Conservation (phyloP, 2,329 filamentous ascomycete genomes). For the Colletotrichum musae region DNA sequence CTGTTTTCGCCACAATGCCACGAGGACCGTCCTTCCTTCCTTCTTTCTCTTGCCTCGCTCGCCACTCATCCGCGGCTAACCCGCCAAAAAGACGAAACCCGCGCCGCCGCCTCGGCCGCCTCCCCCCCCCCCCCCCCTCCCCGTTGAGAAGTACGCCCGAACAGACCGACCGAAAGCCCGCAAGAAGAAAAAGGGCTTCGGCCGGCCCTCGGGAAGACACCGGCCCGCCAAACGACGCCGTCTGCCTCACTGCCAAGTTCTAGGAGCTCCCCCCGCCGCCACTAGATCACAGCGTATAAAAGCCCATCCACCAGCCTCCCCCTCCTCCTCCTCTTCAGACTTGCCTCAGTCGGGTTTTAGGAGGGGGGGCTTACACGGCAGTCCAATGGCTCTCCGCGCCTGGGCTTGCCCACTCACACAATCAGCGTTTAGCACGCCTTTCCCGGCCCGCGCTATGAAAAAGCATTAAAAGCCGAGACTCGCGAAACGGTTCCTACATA, state of each 20-base stretch:
- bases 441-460: not conserved
- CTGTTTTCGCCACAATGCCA: not conserved
- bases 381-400: not conserved
- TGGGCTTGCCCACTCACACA: not conserved
- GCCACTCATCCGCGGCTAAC: not conserved
- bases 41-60: not conserved
- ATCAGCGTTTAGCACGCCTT: not conserved
- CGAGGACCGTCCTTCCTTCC: not conserved
- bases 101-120: no score
- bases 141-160: not conserved
- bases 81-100: not conserved
- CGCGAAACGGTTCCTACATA: conserved; percentile 2
- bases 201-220: conserved; percentile 25
- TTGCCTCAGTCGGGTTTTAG: conserved; percentile 7
- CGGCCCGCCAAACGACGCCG: conserved; percentile 7
- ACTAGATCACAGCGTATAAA: not conserved
- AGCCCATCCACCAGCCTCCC: no score
- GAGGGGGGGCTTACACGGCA: not conserved
- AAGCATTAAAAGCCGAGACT: not conserved
- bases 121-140: no score
- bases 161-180: not conserved
- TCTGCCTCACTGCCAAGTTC: conserved; percentile 13
- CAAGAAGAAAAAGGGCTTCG: not conserved
- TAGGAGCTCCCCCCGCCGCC: not conserved
- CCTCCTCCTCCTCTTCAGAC: not conserved